These are phyloP conservation scores for Schwanniomyces occidentalis DNA, from an alignment of 805 yeast species.

Conservation along the genomic window DNA sequence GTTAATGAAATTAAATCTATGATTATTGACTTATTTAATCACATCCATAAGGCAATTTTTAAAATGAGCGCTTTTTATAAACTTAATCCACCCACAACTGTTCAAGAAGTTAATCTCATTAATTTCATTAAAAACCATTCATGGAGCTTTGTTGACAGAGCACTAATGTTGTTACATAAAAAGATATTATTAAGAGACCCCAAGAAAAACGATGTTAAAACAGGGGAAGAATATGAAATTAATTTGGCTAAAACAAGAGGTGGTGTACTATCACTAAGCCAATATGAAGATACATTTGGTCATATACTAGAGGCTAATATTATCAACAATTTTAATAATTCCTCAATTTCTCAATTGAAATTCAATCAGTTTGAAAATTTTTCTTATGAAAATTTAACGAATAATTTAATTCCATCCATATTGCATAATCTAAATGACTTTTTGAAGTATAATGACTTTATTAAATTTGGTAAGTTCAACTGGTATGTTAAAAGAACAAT, in stretches of 20 bases:
- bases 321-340: constrained; percentile 36
- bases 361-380: constrained; percentile 41
- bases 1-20: constrained; percentile 46
- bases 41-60: constrained; percentile 50
- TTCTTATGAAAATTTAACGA: constrained; percentile 51
- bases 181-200: constrained; percentile 38
- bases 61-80: constrained; percentile 36
- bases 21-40: constrained; percentile 50
- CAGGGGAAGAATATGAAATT: constrained; percentile 7
- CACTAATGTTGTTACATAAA: constrained; percentile 44
- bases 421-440: constrained; percentile 58
- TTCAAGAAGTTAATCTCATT: constrained; percentile 44
- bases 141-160: constrained; percentile 57
- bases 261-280: constrained; percentile 32
- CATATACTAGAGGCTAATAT: constrained; percentile 38
- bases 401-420: constrained; percentile 56
- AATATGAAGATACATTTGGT: constrained; percentile 43
- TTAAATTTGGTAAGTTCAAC: constrained; percentile 53
- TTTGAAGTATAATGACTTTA: constrained; percentile 51
- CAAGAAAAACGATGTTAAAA: constrained; percentile 3
- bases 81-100: constrained; percentile 36
- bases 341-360: constrained; percentile 35
- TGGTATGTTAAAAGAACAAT: constrained; percentile 64
- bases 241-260: constrained; percentile 12
- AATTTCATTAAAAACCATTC: constrained; percentile 49